Base-by-base conservation (phyloP, 495 filamentous ascomycete genomes). In the Trichocladium antarcticum region DNA sequence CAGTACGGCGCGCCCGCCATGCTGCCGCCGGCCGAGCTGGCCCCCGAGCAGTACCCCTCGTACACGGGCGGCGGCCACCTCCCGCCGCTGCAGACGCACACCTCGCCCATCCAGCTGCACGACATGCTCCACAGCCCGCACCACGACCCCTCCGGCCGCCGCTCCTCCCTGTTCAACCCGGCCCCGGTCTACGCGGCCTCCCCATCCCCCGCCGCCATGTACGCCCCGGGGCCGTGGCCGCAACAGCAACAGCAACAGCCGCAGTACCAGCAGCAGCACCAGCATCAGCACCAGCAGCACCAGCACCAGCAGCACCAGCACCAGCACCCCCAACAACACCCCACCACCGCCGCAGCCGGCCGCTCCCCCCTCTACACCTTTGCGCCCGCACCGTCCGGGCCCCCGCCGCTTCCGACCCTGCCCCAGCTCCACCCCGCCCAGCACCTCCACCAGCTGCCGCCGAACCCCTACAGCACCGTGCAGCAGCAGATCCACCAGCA, bases 1-100 rank as follows among this genome's bases (percentile, higher is more conserved):
- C 50, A 53, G 20, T 66, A 65, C 27, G 28, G 38, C 47, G 10
- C 58, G 0, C 43, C 62, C 5, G 37, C 56, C 17, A 54, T 63
- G 1, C 49, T 68, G 19, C 52, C 59, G 0, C 3, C 63, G 0
- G 64, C 64, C 21, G 49, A 68, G 24, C 3, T 27, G 24, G 24
- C 24, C 24, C 24, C 24, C 4, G 24, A 27, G 24, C 24, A 27
- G 8, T 27, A 27, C 24, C 24, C 24, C 24, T 4, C 24, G 4
- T 27, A 27, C 24, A 3, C 24, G 4, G 24, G 8, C 3, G 24
- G 24, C 24, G 24, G 4, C 8, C 3, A 8, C 24, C 24, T 27
- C 4, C 4, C 24, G 8, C 4, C 24, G 8, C 35, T 57, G 3
- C 45, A 19, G 62, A 66, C 6, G 60, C 66, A n/a, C 55, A 62